A percentile compares a stretch with the other conserved stretches of the same genome.
phyloP scores from a whole-genome alignment of 2,329 filamentous ascomycete genomes.

The Trichothecium sympodiale region DNA sequence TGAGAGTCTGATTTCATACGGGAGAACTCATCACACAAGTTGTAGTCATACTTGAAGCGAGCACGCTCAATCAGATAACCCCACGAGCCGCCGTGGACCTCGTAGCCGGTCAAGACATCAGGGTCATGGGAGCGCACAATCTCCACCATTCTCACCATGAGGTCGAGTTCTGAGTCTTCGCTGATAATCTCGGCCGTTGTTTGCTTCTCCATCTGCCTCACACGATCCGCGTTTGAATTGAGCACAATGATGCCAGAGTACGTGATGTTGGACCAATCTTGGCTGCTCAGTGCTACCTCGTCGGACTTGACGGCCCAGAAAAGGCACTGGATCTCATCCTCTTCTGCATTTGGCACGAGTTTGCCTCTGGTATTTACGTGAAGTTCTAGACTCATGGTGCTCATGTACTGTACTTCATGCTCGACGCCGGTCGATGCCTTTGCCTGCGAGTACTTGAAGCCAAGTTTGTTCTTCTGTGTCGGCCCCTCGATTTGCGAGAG shows the following conservation, averaged over 20 bases:
- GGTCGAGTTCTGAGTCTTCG: slow-evolving; percentile 70
- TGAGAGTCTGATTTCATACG: slow-evolving; percentile 77
- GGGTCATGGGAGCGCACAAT: slow-evolving; percentile 78
- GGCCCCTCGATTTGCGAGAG: slow-evolving; percentile 82
- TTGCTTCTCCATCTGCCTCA: slow-evolving; percentile 50
- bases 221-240: slow-evolving; percentile 48
- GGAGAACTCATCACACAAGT: slow-evolving; percentile 84
- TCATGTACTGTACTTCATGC: slow-evolving; percentile 90
- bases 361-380: slow-evolving; percentile 80
- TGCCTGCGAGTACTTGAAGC: slow-evolving; percentile 78
- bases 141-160: slow-evolving; percentile 77
- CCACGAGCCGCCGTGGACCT: slow-evolving; percentile 90
- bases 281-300: slow-evolving; percentile 42
- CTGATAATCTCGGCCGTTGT: slow-evolving; percentile 54
- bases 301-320: slow-evolving; percentile 86
- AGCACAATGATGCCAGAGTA: slow-evolving; percentile 65
- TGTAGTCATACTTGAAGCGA: slow-evolving; percentile 73
- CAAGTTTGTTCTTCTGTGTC: slow-evolving; percentile 71
- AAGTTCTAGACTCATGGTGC: slow-evolving; percentile 84
- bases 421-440: slow-evolving; percentile 63
- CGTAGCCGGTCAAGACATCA: slow-evolving; percentile 87
- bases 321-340: slow-evolving; percentile 78
- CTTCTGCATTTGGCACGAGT: slow-evolving; percentile 76
- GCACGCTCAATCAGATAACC: slow-evolving; percentile 91
- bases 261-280: slow-evolving; percentile 31